Evolutionary conservation across 2,329 filamentous ascomycete species (phyloP), one percentile per base, ranked within the genome.

Genomic region (Penicillium concentricum): DNA sequence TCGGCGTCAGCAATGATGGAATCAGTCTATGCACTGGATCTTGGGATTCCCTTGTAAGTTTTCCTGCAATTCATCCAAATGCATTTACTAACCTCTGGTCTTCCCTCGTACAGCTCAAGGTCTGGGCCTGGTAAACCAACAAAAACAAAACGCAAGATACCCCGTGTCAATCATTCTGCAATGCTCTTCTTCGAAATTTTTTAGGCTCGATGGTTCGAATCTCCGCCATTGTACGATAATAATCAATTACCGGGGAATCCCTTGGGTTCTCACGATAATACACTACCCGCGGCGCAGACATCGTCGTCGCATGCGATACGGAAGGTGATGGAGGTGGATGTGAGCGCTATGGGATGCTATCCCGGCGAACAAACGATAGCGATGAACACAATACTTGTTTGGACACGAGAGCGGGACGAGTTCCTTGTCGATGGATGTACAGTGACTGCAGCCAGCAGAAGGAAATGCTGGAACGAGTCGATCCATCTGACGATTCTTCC

Each of bases 21-120:
- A 96, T 97, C 81, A 97, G 93, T 82, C 83, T 99, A 81, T 97
- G 94, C 85, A 99, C 94, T 72, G 94, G 94, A 76, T 99, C 94
- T 67, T 99, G 94, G 94, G 94, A 99, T 81, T 97, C 94, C 71
- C 84, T 96, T 83, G 94, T 97, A 85, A 81, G 91, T 84, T 53
- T 20, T 5, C 20, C 18, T 34, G 34, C 3, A 15, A n/a, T 15
- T 20, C 18, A 10, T 37, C 39, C 52, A 46, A 24, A 38, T 15
- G 13, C 22, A 28, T 20, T n/a, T 47, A 35, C 61, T 66, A 52
- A 63, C 45, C 9, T 26, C 32, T 10, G 3, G 12, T 35, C 44
- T 46, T 53, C 35, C 38, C 35, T 42, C 24, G 28, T 71, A 59
- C 62, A 92, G 90, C 87, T 93, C 76, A 92, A 92, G 84, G 87